Base-by-base conservation (phyloP, 371 early-diverging fungal species). In the Synchytrium microbalum region DNA sequence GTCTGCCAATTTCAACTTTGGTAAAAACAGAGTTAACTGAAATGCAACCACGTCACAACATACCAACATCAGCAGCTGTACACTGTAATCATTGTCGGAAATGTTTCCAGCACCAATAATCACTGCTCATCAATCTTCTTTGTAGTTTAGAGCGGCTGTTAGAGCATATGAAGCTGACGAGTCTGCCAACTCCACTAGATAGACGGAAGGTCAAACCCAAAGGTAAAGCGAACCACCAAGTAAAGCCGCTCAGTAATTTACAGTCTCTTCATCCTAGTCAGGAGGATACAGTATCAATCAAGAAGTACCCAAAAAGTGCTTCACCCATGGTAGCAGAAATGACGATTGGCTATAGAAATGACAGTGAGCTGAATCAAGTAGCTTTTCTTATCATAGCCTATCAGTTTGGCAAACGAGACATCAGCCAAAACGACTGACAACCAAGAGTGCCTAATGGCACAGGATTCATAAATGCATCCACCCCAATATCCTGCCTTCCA, bases 271-370 rank as follows among this genome's bases (percentile, higher is more conserved):
- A 64, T 86, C 90, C 57, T 96, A 81, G 54, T 82, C 85, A 56
- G 87, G 91, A 51, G 88, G 88, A 75, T 98, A 95, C 25, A 91
- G n/a, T n/a, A n/a, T n/a, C n/a, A n/a, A n/a, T n/a, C n/a, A n/a
- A n/a, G n/a, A n/a, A n/a, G n/a, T n/a, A n/a, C 26, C 97, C 98
- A 72, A 98, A 98, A 72, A 98, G 92, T 77, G 96, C 98, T 66
- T 95, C 92, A 26, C 71, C 82, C 86, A 98, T 86, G 38, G 94
- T 92, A 77, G 88, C 89, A 61, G 87, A 81, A 63, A 84, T 72
- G 64, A 90, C n/a, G 91, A 73, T 94, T 85, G 70, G 86, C 89
- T 69, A 96, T 92, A 25, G 85, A 75, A 54, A 98, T 82, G 67
- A 96, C 77, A 33, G 98, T 98, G 29, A 97, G 98, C 59, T 92